Evolutionary conservation across 2,329 filamentous ascomycete genomes (phyloP), one percentile per base, ranked within the genome.

Genomic region (Chaetomium olivaceum): DNA sequence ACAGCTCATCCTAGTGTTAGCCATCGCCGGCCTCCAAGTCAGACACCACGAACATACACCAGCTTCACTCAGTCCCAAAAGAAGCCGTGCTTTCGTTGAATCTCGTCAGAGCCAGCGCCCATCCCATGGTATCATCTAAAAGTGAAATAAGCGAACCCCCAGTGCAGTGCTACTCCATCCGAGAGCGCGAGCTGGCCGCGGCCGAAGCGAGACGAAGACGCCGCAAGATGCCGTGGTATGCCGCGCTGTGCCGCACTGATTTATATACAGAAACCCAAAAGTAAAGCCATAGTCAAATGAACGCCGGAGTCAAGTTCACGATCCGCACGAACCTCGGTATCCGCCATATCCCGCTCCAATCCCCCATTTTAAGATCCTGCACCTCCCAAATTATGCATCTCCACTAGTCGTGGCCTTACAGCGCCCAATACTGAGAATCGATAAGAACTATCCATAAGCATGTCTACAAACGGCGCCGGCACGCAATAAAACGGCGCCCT

Each of bases 101-200:
- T 51, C 29, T 23, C 9, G 14, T 57, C 54, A 39, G 43, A 19
- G 27, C 58, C 29, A 51, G 43, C 58, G 43, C 43, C 57, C 27
- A 51, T 60, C 46, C 58, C 58, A 25, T 60, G 58, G 58, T 60
- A 60, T 60, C 58, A 50, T 51, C 43, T 50, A 60, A 60, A 36
- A 43, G 12, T n/a, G 25, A 29, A 58, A 58, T 12, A 60, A 48
- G 27, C 27, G 31, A 51, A 14, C 25, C 39, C 16, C 39, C 39
- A 19, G 39, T 36, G n/a, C 39, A 19, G 39, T 36, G n/a, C 46
- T 23, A 31, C 43, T 16, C 3, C 23, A 27, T 33, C n/a, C 29
- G 19, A 12, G 43, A 60, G 31, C 31, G 54, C 36, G 23, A 31
- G 16, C 16, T 29, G 16, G 9, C 48, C 23, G 39, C 19, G 9